Percentiles rank a stretch among this genome's conserved stretches.
These are phyloP conservation scores for Geranomyces michiganensis DNA, from an alignment of 192 early-diverging fungal genomes.

Conservation along the genomic window DNA sequence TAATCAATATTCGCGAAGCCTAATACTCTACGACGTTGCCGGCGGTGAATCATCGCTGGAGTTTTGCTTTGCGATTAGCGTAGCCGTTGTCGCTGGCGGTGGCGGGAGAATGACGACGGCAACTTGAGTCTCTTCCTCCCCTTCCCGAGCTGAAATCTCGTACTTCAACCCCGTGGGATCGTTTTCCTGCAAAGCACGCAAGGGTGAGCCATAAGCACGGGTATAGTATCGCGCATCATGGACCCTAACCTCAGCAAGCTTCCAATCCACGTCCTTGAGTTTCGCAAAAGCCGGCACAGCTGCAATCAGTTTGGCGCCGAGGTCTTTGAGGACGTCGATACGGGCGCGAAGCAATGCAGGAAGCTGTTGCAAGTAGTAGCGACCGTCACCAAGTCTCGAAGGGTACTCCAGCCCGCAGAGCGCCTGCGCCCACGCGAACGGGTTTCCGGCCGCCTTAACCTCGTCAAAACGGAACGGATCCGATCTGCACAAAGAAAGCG, in stretches of 20 bases:
- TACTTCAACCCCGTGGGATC: not conserved
- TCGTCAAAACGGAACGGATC: constrained; percentile 28
- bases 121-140: too few relatives aligned
- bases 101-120: too few relatives aligned
- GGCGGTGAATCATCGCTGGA: too few relatives aligned
- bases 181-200: not conserved
- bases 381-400: not conserved
- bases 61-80: too few relatives aligned
- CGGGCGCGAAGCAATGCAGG: not conserved
- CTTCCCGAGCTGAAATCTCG: too few relatives aligned
- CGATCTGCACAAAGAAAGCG: not conserved
- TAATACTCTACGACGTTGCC: too few relatives aligned
- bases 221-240: too few relatives aligned
- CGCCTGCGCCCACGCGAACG: constrained; percentile 38
- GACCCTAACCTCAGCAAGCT: not conserved
- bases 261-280: not conserved
- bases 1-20: too few relatives aligned
- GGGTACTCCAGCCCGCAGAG: constrained; percentile 32
- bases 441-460: constrained; percentile 23
- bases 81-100: too few relatives aligned
- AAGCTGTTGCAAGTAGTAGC: not conserved
- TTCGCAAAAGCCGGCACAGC: not conserved
- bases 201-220: not conserved
- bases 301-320: not conserved
- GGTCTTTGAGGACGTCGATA: not conserved